Evolutionary conservation across 2,329 filamentous ascomycete genomes (phyloP).

Genomic region (Aureobasidium vineae): DNA sequence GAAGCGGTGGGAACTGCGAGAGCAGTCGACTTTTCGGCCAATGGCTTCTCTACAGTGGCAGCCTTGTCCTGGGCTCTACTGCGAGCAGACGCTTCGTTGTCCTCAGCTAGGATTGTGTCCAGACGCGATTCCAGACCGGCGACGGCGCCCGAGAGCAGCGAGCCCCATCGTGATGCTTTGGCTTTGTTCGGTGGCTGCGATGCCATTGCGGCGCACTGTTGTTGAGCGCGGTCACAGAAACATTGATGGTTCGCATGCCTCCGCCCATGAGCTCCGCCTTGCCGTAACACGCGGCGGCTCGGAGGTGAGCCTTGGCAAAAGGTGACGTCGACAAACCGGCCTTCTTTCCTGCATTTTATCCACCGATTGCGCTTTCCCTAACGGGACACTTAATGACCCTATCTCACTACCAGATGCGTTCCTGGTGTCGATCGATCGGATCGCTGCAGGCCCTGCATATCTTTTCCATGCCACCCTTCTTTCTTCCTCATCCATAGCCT

Average conservation of each 20-base stretch:
- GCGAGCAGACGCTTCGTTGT: conserved; percentile 56
- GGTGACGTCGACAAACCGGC: not conserved
- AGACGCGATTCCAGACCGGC: conserved; percentile 90
- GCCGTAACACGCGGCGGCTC: conserved; percentile 10
- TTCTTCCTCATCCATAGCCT: not conserved
- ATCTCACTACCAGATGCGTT: not conserved
- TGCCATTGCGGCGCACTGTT: conserved; percentile 25
- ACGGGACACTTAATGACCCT: conserved; percentile 10
- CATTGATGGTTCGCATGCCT: conserved; percentile 4
- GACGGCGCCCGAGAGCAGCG: conserved; percentile 81
- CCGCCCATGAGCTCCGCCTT: not conserved
- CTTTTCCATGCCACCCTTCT: not conserved
- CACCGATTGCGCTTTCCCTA: conserved; percentile 1
- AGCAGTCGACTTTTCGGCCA: conserved; percentile 31
- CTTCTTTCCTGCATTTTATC: not conserved
- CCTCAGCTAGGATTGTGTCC: conserved; percentile 85
- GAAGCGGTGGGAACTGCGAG: conserved; percentile 22
- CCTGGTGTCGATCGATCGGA: conserved; percentile 14
- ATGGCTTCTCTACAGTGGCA: conserved; percentile 31
- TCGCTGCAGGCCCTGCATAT: conserved; percentile 10
- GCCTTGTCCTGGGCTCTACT: conserved; percentile 43
- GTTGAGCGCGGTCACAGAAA: not conserved
- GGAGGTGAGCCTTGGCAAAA: conserved; percentile 14
- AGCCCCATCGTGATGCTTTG: conserved; percentile 41
- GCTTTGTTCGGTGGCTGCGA: conserved; percentile 26